phyloP scores from a whole-genome alignment of 1,284 basidiomycete genomes.

The Puccinia polysora region DNA sequence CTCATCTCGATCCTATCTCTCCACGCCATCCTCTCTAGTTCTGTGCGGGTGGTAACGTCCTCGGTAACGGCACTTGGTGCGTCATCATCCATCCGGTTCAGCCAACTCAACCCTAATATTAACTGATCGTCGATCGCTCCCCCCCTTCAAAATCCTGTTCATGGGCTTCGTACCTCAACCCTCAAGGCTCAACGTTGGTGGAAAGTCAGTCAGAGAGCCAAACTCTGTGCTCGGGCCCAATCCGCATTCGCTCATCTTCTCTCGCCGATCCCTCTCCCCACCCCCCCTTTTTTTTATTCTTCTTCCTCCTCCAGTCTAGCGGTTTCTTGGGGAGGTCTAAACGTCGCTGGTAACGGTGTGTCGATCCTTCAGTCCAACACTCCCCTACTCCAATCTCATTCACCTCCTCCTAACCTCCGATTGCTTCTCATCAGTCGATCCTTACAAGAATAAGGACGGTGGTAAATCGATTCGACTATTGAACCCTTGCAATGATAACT shows the following conservation, averaged over 20 bases:
- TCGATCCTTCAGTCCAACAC: neutral
- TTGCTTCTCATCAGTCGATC: constrained; percentile 53
- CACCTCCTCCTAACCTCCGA: neutral
- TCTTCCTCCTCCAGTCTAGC: constrained; percentile 56
- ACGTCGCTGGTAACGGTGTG: constrained; percentile 45
- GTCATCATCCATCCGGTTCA: constrained; percentile 45
- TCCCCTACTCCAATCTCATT: neutral
- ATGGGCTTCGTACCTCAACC: neutral
- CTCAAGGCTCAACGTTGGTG: constrained; percentile 52
- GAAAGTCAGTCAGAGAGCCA: constrained; percentile 58
- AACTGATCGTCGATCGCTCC: neutral
- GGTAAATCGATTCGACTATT: constrained; percentile 62
- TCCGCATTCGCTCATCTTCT: too few species aligned
- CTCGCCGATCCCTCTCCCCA: too few species aligned
- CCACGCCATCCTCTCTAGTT: too few species aligned
- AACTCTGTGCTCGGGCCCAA: neutral
- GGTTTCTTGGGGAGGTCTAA: constrained; percentile 65
- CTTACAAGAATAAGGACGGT: constrained; percentile 63
- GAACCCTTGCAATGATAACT: constrained; percentile 63
- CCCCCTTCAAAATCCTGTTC: too few species aligned
- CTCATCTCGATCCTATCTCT: too few species aligned
- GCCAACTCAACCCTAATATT: neutral
- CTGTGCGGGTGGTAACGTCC: constrained; percentile 56
- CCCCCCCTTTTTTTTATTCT: too few species aligned
- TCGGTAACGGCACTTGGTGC: constrained; percentile 58